These are phyloP conservation scores for Fragaria nilgerrensis DNA, from an alignment of 306 rosid species.

Conservation along the genomic window DNA sequence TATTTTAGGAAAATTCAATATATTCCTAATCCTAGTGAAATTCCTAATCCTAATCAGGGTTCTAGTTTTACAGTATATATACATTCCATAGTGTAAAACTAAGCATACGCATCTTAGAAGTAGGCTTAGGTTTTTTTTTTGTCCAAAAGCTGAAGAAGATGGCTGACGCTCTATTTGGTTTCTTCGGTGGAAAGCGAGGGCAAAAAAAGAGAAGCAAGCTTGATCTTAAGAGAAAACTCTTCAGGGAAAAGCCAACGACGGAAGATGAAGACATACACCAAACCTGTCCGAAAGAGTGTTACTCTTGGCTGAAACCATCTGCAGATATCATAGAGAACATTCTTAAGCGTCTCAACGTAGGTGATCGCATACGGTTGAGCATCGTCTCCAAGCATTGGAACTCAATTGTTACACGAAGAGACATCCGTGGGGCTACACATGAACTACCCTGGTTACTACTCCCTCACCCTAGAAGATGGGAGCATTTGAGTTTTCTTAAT, in stretches of 20 bases:
- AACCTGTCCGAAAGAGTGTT: background rate
- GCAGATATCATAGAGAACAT: background rate
- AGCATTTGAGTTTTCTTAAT: background rate
- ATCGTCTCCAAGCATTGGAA: background rate
- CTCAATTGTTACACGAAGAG: background rate
- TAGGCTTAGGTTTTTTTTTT: too few relatives aligned
- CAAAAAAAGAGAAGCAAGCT: background rate
- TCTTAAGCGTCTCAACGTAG: background rate
- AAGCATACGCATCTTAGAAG: too few relatives aligned
- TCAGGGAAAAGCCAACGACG: background rate
- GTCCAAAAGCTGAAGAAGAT: too few relatives aligned
- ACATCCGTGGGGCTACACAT: background rate
- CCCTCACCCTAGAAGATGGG: background rate
- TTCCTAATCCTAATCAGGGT: too few relatives aligned
- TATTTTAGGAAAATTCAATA: too few relatives aligned
- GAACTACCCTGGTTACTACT: slow-evolving; percentile 4
- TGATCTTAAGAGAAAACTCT: background rate
- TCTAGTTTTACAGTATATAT: too few relatives aligned
- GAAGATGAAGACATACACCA: background rate
- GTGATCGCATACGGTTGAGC: background rate
- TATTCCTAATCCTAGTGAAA: too few relatives aligned
- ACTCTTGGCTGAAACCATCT: background rate
- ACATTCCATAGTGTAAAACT: too few relatives aligned
- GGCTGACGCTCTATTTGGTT: background rate
- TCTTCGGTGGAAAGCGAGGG: background rate